A percentile compares a stretch with the other conserved stretches of the same genome.
These are phyloP conservation scores for Lasiosphaeris hirsuta DNA, from an alignment of 495 filamentous ascomycete genomes.

Conservation along the genomic window DNA sequence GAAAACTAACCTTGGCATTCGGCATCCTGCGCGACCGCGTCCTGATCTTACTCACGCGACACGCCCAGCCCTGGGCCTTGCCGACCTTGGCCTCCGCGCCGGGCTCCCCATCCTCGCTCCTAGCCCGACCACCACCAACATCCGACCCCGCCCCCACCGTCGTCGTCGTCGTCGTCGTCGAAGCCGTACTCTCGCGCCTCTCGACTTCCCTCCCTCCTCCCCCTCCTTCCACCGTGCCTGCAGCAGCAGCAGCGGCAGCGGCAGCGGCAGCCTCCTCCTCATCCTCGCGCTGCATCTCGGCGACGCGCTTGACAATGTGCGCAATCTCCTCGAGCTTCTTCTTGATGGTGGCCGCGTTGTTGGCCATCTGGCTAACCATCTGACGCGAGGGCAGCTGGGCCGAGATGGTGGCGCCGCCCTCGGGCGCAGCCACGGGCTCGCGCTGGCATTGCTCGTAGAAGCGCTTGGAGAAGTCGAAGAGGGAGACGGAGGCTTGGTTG, in stretches of 20 bases:
- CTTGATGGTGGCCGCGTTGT: neutral
- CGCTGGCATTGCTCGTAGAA: neutral
- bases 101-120: too few species aligned
- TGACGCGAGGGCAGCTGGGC: neutral
- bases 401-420: neutral
- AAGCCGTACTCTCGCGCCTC: neutral
- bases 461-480: constrained; percentile 1
- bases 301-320: neutral
- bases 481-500: neutral
- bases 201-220: neutral
- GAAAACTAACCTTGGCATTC: too few species aligned
- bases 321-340: neutral
- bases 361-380: neutral
- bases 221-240: too few species aligned
- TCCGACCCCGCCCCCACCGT: too few species aligned
- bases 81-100: too few species aligned
- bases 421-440: neutral
- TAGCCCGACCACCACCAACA: too few species aligned
- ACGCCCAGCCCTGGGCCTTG: too few species aligned
- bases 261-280: neutral
- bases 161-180: too few species aligned
- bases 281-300: neutral
- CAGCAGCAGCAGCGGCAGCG: neutral
- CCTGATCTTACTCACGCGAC: too few species aligned
- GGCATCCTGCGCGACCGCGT: too few species aligned